Evolutionary conservation across 139 green algal genomes (phyloP).

Genomic region (Chlorella sorokiniana): DNA sequence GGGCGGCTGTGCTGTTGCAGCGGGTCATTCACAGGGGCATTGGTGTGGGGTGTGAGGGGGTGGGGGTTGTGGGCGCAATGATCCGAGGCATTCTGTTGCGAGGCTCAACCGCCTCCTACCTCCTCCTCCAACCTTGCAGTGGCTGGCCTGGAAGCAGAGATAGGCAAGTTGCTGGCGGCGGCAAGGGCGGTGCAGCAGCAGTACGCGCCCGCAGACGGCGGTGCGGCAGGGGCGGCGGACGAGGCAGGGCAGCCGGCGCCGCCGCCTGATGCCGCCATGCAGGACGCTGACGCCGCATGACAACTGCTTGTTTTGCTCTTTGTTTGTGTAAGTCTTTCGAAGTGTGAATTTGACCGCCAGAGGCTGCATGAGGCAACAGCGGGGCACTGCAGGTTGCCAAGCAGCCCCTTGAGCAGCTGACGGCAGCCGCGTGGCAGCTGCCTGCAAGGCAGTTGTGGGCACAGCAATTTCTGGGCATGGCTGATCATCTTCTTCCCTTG

Average conservation of each 20-base stretch:
- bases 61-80: too few relatives aligned
- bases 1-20: neutral
- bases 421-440: neutral
- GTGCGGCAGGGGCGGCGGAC: neutral
- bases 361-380: neutral
- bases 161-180: conserved; percentile 32
- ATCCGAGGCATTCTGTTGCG: too few relatives aligned
- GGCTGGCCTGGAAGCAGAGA: conserved; percentile 29
- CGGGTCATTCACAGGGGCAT: neutral
- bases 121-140: neutral
- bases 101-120: neutral
- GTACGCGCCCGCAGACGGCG: conserved; percentile 4
- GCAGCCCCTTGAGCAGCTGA: too few relatives aligned
- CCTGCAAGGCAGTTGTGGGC: neutral
- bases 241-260: neutral
- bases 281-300: neutral
- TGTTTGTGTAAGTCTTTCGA: neutral
- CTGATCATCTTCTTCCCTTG: too few relatives aligned
- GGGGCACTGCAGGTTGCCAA: too few relatives aligned
- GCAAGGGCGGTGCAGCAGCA: conserved; percentile 32
- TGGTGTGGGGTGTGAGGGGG: too few relatives aligned
- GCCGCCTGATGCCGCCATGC: neutral
- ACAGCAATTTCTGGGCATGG: neutral
- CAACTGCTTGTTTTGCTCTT: too few relatives aligned
- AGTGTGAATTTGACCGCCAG: neutral